A percentile compares a stretch with the other conserved stretches of the same genome.
Evolutionary conservation across 129 eudicot genomes (phyloP).

Genomic region (Chrysanthemum seticuspe): DNA sequence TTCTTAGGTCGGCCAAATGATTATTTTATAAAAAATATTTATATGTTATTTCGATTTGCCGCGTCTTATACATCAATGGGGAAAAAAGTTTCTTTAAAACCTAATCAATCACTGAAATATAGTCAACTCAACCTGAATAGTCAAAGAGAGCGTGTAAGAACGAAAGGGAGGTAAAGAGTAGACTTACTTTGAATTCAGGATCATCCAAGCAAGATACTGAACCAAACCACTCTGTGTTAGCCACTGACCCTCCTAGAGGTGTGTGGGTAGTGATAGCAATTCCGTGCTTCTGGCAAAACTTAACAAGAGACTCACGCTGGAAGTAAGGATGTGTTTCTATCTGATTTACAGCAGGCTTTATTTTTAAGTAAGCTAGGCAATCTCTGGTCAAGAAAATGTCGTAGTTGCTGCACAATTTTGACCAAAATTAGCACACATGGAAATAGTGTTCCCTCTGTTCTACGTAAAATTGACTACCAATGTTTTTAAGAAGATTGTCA

Average conservation of each 20-base stretch:
- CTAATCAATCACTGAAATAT: too few relatives aligned
- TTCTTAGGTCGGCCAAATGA: neutral
- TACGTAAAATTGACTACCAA: too few relatives aligned
- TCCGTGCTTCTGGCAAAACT: conserved; percentile 88
- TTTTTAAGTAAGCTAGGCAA: conserved; percentile 75
- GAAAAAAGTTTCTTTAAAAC: neutral
- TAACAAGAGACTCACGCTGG: conserved; percentile 88
- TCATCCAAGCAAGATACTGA: conserved; percentile 68
- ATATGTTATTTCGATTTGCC: neutral
- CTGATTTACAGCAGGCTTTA: conserved; percentile 93
- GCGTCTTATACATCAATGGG: neutral
- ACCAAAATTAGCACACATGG: conserved; percentile 12
- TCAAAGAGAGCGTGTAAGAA: too few relatives aligned
- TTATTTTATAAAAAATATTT: neutral
- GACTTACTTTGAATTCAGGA: conserved; percentile 70
- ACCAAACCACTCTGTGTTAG: conserved; percentile 85
- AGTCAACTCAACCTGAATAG: too few relatives aligned
- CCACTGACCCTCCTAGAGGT: conserved; percentile 52
- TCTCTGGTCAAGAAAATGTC: conserved; percentile 84
- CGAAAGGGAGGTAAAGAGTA: too few relatives aligned
- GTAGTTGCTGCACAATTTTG: conserved; percentile 74
- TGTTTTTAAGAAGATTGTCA: too few relatives aligned
- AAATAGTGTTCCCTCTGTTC: too few relatives aligned
- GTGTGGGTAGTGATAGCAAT: conserved; percentile 84
- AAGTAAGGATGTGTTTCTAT: conserved; percentile 76